These are phyloP conservation scores for Physcomitrellopsis africana DNA, from an alignment of 225 moss, liverwort and hornwort species.

Conservation along the genomic window DNA sequence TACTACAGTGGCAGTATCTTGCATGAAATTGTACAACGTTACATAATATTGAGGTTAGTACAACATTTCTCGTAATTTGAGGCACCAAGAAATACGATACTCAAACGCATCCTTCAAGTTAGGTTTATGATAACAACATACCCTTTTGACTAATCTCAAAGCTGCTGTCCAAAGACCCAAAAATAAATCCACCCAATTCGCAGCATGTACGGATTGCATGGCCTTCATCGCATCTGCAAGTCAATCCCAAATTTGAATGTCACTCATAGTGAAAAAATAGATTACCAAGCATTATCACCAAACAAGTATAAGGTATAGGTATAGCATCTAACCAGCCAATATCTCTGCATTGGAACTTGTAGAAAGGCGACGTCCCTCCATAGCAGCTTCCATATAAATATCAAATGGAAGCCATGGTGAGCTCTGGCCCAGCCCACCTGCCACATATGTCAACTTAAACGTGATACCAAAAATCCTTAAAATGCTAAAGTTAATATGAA, in stretches of 20 bases:
- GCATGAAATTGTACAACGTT: conserved; percentile 13
- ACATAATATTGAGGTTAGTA: conserved; percentile 16
- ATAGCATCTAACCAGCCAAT: conserved; percentile 54
- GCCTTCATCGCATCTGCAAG: conserved; percentile 89
- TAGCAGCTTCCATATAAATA: conserved; percentile 69
- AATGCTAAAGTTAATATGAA: neutral
- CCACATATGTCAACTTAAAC: conserved; percentile 30
- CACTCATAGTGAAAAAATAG: conserved; percentile 9
- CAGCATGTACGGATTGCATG: conserved; percentile 84
- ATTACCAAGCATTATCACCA: neutral
- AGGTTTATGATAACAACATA: conserved; percentile 26
- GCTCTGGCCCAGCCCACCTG: conserved; percentile 68
- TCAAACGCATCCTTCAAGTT: conserved; percentile 9
- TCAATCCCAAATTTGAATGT: conserved; percentile 24
- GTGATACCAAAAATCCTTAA: conserved; percentile 6
- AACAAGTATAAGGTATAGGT: conserved; percentile 23
- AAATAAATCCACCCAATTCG: conserved; percentile 91
- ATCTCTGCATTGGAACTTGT: conserved; percentile 56
- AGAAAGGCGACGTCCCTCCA: conserved; percentile 67
- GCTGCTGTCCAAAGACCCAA: conserved; percentile 96
- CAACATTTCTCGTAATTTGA: conserved; percentile 4
- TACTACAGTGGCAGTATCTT: neutral
- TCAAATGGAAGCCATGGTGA: conserved; percentile 70
- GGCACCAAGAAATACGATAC: conserved; percentile 5
- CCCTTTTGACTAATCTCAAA: conserved; percentile 87